Percentiles rank a stretch among this genome's conserved stretches.
Evolutionary conservation across 2,329 filamentous ascomycete genomes (phyloP).

Genomic region (Paracamarosporium sp.): DNA sequence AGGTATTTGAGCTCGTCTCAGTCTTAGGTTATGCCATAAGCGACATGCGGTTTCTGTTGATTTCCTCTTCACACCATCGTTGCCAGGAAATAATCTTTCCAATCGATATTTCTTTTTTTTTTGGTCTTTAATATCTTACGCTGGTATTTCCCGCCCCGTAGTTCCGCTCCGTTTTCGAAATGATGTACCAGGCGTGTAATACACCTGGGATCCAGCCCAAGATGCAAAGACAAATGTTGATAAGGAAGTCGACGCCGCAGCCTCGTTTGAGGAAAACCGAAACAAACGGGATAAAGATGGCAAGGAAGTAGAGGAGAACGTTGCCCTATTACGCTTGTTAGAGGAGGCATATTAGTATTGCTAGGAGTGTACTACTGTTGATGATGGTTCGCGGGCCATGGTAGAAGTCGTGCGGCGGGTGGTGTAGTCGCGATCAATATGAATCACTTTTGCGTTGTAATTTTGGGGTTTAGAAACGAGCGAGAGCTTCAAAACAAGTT

Average conservation of each 20-base stretch:
- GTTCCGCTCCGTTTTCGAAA: constrained; percentile 23
- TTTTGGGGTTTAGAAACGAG: not conserved
- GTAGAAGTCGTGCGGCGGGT: constrained; percentile 2
- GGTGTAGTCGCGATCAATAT: not conserved
- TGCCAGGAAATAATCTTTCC: not conserved
- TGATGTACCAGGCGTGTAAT: constrained; percentile 36
- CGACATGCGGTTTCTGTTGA: too few species aligned
- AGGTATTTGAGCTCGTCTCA: too few species aligned
- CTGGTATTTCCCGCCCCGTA: not conserved
- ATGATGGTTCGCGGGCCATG: constrained; percentile 2
- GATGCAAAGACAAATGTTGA: constrained; percentile 48
- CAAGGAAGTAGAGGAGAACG: constrained; percentile 40
- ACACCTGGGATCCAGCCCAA: constrained; percentile 45
- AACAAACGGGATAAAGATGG: constrained; percentile 46
- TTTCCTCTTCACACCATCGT: not conserved
- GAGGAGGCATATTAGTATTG: not conserved
- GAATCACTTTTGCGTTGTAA: not conserved
- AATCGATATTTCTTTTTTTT: not conserved
- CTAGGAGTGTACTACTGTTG: not conserved
- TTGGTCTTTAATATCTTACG: not conserved
- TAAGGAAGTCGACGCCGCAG: constrained; percentile 48
- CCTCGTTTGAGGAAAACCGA: constrained; percentile 50
- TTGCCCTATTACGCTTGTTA: constrained; percentile 19
- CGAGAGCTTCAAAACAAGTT: not conserved
- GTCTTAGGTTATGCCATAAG: too few species aligned